Base-by-base conservation (phyloP, 208 protist species). In the Jaenimonas drosophilae region DNA sequence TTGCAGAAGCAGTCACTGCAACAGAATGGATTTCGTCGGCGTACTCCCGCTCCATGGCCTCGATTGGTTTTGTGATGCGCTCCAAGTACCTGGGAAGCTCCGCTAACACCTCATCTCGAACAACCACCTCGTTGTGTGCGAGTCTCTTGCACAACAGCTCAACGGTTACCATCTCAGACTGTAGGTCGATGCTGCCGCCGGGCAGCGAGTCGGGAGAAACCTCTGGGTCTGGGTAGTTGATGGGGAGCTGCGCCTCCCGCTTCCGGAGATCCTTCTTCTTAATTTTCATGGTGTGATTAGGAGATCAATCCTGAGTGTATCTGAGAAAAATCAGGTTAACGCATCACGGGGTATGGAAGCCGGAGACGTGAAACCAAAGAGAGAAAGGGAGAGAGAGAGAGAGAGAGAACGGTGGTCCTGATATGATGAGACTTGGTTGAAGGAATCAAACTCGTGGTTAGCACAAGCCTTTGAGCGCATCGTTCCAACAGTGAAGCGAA, bases 261-360 rank as follows among this genome's bases (percentile, higher is more conserved):
- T 74, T 76, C 40, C 84, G 76, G 7, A 92, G 55, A 9, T 92
- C 84, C 62, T 92, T 92, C 66, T 89, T 93, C 56, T 93, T 93
- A 42, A 93, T 84, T 58, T 82, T 83, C 85, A 93, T 89, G 28
- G 3, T 16, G 4, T 24, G 5, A 17, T 26, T n/a, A 32, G 31
- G 24, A 48, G 16, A n/a, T n/a, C n/a, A n/a, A n/a, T n/a, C n/a
- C n/a, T n/a, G n/a, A n/a, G n/a, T n/a, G n/a, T n/a, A n/a, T n/a
- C n/a, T n/a, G n/a, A n/a, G n/a, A n/a, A n/a, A n/a, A n/a, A n/a
- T n/a, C n/a, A n/a, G 9, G 11, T 9, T 34, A 34, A 14, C 14
- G 9, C 31, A 9, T 34, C 9, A 16, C 14, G 48, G 43, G 16
- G 41, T 30, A 43, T 20, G 41, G 26, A 21, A 12, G 5, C 12